These are phyloP conservation scores for Fagus sylvatica DNA, from an alignment of 306 rosid species.

Conservation along the genomic window DNA sequence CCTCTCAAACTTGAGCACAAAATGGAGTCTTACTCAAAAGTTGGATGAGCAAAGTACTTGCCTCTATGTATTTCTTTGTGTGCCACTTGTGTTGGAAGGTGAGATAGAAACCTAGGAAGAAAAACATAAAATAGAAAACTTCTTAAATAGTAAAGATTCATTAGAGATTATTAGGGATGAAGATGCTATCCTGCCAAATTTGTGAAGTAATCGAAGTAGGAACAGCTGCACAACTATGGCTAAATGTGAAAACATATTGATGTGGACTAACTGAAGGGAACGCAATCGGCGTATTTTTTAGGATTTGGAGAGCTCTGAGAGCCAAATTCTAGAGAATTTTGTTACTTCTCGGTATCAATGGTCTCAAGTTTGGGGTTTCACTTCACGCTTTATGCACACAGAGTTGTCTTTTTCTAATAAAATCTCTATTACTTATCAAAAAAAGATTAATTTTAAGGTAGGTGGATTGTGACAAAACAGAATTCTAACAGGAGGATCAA, in stretches of 20 bases:
- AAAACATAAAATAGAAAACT: not conserved
- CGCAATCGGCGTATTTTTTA: too few relatives aligned
- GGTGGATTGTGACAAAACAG: not conserved
- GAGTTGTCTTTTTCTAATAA: too few relatives aligned
- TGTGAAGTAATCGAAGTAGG: not conserved
- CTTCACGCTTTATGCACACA: too few relatives aligned
- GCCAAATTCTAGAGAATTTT: too few relatives aligned
- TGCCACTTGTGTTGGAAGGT: constrained; percentile 70
- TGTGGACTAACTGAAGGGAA: too few relatives aligned
- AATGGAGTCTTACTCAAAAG: not conserved
- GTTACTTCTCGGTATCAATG: too few relatives aligned
- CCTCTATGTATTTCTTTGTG: constrained; percentile 70
- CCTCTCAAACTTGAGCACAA: not conserved
- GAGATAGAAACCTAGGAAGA: constrained; percentile 58
- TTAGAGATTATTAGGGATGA: not conserved
- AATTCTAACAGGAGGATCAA: not conserved
- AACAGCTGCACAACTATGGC: not conserved
- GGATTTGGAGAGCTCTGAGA: too few relatives aligned
- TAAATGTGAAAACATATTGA: not conserved
- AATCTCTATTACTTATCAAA: too few relatives aligned
- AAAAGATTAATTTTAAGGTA: not conserved
- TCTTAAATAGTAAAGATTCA: not conserved
- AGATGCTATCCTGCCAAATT: not conserved
- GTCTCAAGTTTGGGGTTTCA: too few relatives aligned
- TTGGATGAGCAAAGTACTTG: constrained; percentile 15